Evolutionary conservation across 2,329 filamentous ascomycete species (phyloP), one percentile per base, ranked within the genome.

Genomic region (Ceratocystiopsis sp.): DNA sequence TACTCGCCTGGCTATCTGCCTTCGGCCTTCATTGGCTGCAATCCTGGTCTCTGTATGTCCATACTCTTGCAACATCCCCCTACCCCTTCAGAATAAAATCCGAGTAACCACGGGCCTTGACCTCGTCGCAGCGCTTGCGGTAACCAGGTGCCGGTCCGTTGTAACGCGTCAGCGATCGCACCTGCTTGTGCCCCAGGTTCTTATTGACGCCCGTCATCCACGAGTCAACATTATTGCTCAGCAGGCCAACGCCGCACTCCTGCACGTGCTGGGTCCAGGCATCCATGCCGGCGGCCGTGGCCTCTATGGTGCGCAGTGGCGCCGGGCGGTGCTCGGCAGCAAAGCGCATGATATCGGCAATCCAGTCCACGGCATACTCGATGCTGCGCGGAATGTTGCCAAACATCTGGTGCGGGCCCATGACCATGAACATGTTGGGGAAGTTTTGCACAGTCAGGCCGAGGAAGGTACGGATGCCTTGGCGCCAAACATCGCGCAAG

Each of bases 131-230:
- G 11, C 54, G 49, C 50, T 53, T 57, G 41, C 66, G 53, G 48
- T 63, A 71, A 2, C 61, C 66, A 0, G 59, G 57, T 0, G 62
- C 65, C 5, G 61, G 57, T 0, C 67, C 67, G 29, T 59, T 59
- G 45, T 71, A 71, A 38, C 67, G 54, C 4, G 62, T 61, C 48
- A 71, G 58, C 10, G 56, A 63, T 38, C 67, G 56, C 46, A 60
- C 61, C 49, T 63, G 58, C 55, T 69, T 69, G 35, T 60, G 55
- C 15, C 57, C 54, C 35, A 71, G 50, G 45, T 71, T 70, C 48
- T 59, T 67, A 48, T 72, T 72, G 2, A 72, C 64, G 0, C 68
- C 69, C 2, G 67, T 72, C 67, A 71, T 70, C 69, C 68, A 73
- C 2, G 60, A 64, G 46, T 72, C 67, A 0, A 69, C 63, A 47